phyloP scores from a whole-genome alignment of 495 filamentous ascomycete species.

The Aspergillus cristatus region DNA sequence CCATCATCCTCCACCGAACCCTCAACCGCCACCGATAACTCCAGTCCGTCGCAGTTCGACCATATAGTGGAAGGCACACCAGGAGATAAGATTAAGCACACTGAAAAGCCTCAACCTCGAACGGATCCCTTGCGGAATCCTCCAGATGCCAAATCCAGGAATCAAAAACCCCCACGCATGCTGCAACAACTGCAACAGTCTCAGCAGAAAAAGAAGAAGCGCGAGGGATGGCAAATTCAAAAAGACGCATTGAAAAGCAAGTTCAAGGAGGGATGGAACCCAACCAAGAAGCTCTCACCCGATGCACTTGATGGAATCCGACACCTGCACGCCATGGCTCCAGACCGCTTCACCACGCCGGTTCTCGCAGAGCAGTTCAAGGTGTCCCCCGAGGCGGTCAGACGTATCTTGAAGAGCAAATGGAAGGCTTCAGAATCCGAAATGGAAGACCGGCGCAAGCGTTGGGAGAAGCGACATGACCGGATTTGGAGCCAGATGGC shows the following conservation, averaged over 20 bases:
- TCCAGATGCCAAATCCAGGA: background rate
- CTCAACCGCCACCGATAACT: no score
- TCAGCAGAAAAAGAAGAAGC: slow-evolving; percentile 20
- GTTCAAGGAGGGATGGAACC: slow-evolving; percentile 68
- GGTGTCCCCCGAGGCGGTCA: slow-evolving; percentile 76
- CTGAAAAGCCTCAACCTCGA: no score
- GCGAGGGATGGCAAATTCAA: slow-evolving; percentile 59
- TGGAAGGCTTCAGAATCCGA: slow-evolving; percentile 66
- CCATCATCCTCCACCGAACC: no score
- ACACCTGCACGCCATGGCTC: slow-evolving; percentile 63
- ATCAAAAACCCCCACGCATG: background rate
- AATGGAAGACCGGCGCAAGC: slow-evolving; percentile 45
- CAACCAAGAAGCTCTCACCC: slow-evolving; percentile 78
- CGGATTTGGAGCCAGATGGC: slow-evolving; percentile 67
- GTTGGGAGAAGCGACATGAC: slow-evolving; percentile 75
- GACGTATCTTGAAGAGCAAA: slow-evolving; percentile 74
- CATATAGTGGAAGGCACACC: no score
- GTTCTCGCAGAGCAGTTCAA: slow-evolving; percentile 72
- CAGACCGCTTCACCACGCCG: slow-evolving; percentile 62
- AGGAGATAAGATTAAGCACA: no score
- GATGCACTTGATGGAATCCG: slow-evolving; percentile 84
- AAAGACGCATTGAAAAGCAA: slow-evolving; percentile 62
- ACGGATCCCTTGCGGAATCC: no score
- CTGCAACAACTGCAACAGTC: slow-evolving; percentile 2
- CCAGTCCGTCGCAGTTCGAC: no score